These are phyloP conservation scores for Acanthamoeba lenticulata DNA, from an alignment of 208 protist species.

Conservation along the genomic window DNA sequence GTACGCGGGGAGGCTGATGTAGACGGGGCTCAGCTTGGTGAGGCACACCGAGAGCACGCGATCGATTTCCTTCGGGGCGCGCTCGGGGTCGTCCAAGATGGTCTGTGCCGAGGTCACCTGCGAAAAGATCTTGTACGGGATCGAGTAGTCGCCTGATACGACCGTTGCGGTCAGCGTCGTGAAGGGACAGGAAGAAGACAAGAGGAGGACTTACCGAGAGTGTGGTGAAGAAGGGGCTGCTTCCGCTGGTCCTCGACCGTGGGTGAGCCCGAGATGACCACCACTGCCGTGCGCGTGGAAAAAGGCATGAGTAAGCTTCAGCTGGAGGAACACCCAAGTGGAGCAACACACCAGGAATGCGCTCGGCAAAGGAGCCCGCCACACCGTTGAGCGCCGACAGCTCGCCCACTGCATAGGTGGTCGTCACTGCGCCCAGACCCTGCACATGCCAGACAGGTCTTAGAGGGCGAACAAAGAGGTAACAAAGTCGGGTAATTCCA, in stretches of 20 bases:
- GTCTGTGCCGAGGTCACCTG: conserved; percentile 65
- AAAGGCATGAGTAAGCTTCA: background rate
- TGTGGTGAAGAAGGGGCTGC: conserved; percentile 30
- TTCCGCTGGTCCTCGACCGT: background rate
- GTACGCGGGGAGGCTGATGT: conserved; percentile 64
- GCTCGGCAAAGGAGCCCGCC: conserved; percentile 67
- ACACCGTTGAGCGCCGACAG: conserved; percentile 69
- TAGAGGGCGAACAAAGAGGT: too few relatives aligned
- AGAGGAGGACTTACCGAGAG: background rate
- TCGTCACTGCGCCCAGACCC: conserved; percentile 59
- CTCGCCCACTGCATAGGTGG: conserved; percentile 69
- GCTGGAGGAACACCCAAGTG: too few relatives aligned
- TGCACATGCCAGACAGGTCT: too few relatives aligned
- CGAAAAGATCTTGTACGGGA: conserved; percentile 62
- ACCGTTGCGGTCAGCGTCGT: background rate
- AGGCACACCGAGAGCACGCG: conserved; percentile 57
- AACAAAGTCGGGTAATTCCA: background rate
- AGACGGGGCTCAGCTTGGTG: conserved; percentile 61
- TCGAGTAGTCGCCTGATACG: conserved; percentile 46
- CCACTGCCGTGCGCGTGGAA: background rate
- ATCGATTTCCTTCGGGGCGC: conserved; percentile 61
- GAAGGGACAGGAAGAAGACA: background rate
- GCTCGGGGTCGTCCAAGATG: conserved; percentile 38
- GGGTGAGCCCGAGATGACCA: conserved; percentile 7
- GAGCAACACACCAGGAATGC: background rate